Evolutionary conservation across 2,329 filamentous ascomycete genomes (phyloP).

Genomic region (Cladobotryum protrusum): DNA sequence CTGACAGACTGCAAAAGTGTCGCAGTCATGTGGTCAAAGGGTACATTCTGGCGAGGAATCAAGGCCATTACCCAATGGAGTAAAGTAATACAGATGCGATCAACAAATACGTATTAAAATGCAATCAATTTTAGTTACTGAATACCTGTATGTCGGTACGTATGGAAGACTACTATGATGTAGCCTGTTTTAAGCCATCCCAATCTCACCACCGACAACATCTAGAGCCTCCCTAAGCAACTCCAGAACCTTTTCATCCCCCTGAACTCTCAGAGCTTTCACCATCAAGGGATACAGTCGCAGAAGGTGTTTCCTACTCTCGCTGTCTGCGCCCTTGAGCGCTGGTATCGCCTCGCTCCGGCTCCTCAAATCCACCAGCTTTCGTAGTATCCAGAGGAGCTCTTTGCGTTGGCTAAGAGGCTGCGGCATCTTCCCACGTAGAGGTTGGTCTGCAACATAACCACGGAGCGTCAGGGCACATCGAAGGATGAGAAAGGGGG

Average conservation of each 20-base stretch:
- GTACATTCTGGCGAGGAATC: too few relatives aligned
- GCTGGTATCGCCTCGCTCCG: slow-evolving; percentile 64
- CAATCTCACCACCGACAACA: slow-evolving; percentile 27
- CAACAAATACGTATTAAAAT: too few relatives aligned
- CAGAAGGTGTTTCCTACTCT: slow-evolving; percentile 67
- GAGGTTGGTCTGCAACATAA: slow-evolving; percentile 85
- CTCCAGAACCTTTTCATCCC: slow-evolving; percentile 54
- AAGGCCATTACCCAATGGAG: too few relatives aligned
- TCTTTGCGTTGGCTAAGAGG: slow-evolving; percentile 76
- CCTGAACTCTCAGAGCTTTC: slow-evolving; percentile 50
- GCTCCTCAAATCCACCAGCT: slow-evolving; percentile 61
- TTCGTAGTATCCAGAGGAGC: slow-evolving; percentile 62
- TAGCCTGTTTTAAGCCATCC: too few relatives aligned
- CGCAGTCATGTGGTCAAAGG: too few relatives aligned
- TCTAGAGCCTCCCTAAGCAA: slow-evolving; percentile 56
- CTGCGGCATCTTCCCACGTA: slow-evolving; percentile 83
- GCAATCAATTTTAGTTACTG: too few relatives aligned
- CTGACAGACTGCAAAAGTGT: too few relatives aligned
- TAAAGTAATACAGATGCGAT: too few relatives aligned
- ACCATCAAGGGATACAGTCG: slow-evolving; percentile 74
- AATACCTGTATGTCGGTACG: too few relatives aligned
- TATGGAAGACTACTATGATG: too few relatives aligned
- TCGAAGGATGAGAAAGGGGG: slow-evolving; percentile 76
- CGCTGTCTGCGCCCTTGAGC: slow-evolving; percentile 43
- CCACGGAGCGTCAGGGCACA: slow-evolving; percentile 73